phyloP scores from a whole-genome alignment of 2,329 filamentous ascomycete species.

The Xylariaceae sp. region DNA sequence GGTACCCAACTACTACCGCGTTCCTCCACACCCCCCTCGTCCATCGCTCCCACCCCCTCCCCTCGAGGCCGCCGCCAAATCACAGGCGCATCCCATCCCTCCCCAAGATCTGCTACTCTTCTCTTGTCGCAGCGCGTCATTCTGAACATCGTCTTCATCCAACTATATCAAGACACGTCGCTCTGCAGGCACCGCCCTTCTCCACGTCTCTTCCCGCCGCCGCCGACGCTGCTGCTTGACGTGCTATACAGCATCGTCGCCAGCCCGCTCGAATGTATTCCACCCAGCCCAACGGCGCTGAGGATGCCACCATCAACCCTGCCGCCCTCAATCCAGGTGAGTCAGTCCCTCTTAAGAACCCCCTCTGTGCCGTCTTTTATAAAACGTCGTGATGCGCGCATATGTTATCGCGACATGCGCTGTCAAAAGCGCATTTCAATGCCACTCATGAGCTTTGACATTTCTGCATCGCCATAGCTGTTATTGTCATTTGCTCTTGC shows the following conservation, averaged over 20 bases:
- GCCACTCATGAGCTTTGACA: no score
- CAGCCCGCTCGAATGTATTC: conserved; percentile 52
- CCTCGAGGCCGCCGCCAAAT: not conserved
- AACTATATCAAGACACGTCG: conserved; percentile 62
- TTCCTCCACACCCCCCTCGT: not conserved
- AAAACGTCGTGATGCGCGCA: no score
- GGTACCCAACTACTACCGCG: no score
- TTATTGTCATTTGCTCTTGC: conserved; percentile 2
- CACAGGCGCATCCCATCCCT: conserved; percentile 23
- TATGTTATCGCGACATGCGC: no score
- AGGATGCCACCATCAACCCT: conserved; percentile 83
- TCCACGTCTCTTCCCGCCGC: conserved; percentile 30
- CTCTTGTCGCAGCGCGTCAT: conserved; percentile 35
- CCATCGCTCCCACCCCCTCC: not conserved
- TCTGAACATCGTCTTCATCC: conserved; percentile 31
- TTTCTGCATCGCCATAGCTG: conserved; percentile 13
- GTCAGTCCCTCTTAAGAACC: conserved; percentile 32
- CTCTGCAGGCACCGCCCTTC: conserved; percentile 44
- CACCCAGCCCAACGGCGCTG: conserved; percentile 68
- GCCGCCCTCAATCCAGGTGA: conserved; percentile 55
- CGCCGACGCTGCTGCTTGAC: conserved; percentile 27
- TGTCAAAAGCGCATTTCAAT: no score
- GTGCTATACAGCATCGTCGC: conserved; percentile 40
- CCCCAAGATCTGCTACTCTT: conserved; percentile 30
- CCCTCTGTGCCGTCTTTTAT: conserved; percentile 12